Evolutionary conservation across 2,329 filamentous ascomycete genomes (phyloP), one percentile per base, ranked within the genome.

Genomic region (Chaetomiaceae sp.): DNA sequence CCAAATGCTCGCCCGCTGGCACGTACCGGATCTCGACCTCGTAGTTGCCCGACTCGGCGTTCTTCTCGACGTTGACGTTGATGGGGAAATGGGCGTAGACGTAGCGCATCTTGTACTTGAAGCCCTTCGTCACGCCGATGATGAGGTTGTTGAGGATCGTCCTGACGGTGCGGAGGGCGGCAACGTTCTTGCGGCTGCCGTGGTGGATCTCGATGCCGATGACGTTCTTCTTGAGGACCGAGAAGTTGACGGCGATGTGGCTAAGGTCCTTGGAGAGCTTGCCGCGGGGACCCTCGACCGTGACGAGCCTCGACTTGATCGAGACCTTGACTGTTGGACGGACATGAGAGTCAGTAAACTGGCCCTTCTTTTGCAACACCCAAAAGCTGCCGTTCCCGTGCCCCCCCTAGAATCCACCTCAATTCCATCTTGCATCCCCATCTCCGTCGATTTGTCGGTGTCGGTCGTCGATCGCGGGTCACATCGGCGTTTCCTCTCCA

Each of bases 51-150:
- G 89, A 94, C 81, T 97, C 94, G 71, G 76, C 75, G 84, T 92
- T 92, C 88, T 96, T 91, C 70, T 96, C 91, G 67, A 99, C 78
- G 84, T 96, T 97, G 81, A 99, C 92, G 85, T 99, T 99, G 90
- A 99, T 99, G 79, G 94, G 94, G 75, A 99, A 99, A 87, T 99
- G 94, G 75, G 94, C 94, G 77, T 99, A 99, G 78, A 99, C 94
- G 82, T 99, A 99, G 72, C 95, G 90, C 92, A 99, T 97, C 89
- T 99, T 99, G 88, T 99, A 99, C 83, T 95, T 95, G 89, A 88
- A 99, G 68, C 94, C 94, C 83, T 92, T 95, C 75, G 94, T 99
- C 66, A 99, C 94, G 77, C 94, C 94, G 70, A 91, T 86, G 77
- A 99, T 89, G 80, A 99, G 76, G 88, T 99, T 99, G 85, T 95